Evolutionary conservation across 1,284 basidiomycete genomes (phyloP).

Genomic region (Leccinum pachyderme): DNA sequence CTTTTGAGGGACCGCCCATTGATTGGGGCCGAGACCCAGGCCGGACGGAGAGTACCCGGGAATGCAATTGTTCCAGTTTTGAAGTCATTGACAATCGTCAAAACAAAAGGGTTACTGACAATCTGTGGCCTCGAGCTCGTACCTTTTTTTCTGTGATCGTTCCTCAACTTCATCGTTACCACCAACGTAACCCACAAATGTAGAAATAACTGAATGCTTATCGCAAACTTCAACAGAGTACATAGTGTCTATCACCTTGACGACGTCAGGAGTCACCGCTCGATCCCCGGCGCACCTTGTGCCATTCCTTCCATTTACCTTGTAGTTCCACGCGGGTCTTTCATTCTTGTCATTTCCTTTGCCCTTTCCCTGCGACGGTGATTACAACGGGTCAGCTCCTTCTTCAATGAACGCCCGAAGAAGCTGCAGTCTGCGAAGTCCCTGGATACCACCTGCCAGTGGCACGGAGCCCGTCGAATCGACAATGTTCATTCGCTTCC

Average conservation of each 20-base stretch:
- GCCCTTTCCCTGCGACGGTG: not conserved
- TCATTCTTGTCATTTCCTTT: not conserved
- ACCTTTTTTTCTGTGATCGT: not conserved
- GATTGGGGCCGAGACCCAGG: not conserved
- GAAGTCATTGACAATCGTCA: not conserved
- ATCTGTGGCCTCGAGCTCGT: no score
- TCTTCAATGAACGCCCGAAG: not conserved
- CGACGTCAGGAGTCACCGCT: not conserved
- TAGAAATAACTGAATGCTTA: not conserved
- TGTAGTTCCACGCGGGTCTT: not conserved
- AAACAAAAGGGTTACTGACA: not conserved
- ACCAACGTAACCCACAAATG: not conserved
- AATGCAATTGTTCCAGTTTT: not conserved
- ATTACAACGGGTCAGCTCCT: not conserved
- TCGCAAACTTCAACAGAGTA: no score
- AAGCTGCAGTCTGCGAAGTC: not conserved
- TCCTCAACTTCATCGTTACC: not conserved
- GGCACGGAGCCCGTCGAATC: not conserved
- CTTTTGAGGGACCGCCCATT: not conserved
- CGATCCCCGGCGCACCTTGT: not conserved
- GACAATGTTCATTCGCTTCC: not conserved
- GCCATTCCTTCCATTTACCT: not conserved
- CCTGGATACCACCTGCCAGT: not conserved
- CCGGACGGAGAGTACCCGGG: not conserved
- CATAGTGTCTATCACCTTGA: not conserved